These are phyloP conservation scores for Musa balbisiana DNA, from an alignment of 202 grass and related monocot genomes.

Conservation along the genomic window DNA sequence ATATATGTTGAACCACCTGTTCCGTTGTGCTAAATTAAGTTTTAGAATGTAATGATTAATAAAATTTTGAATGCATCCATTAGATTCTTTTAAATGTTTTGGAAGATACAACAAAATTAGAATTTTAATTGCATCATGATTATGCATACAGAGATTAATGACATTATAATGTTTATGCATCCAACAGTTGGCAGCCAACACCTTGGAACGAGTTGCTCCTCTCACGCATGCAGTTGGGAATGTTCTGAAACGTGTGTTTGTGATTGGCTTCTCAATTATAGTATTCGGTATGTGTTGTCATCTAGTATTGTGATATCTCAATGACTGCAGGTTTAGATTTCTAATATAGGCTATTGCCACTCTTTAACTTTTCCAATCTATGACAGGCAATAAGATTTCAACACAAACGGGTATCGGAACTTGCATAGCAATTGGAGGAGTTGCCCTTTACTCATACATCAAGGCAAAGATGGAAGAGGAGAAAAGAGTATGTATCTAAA, in stretches of 20 bases:
- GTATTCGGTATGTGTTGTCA: slow-evolving; percentile 49
- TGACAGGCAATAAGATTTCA: slow-evolving; percentile 80
- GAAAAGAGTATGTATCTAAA: slow-evolving; percentile 57
- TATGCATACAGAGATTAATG: neutral
- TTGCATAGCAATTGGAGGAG: slow-evolving; percentile 78
- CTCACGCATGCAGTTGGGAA: slow-evolving; percentile 95
- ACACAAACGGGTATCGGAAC: slow-evolving; percentile 96
- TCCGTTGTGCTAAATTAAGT: too few species aligned
- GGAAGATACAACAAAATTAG: too few species aligned
- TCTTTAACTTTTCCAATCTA: slow-evolving; percentile 19
- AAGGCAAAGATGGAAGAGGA: slow-evolving; percentile 97
- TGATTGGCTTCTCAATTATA: slow-evolving; percentile 89
- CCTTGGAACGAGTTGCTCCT: slow-evolving; percentile 91
- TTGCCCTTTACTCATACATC: slow-evolving; percentile 89
- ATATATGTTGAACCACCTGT: too few species aligned
- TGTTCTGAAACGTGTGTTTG: slow-evolving; percentile 98
- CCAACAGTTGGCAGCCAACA: slow-evolving; percentile 80
- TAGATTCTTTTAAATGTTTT: too few species aligned
- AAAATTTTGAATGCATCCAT: too few species aligned
- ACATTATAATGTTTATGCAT: slow-evolving; percentile 2
- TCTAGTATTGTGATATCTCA: slow-evolving; percentile 10
- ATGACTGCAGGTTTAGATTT: neutral
- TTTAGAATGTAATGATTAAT: too few species aligned
- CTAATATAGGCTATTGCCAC: neutral
- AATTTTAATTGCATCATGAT: too few species aligned